These are phyloP conservation scores for Curvularia sp. DNA, from an alignment of 2,329 filamentous ascomycete species.

Conservation along the genomic window DNA sequence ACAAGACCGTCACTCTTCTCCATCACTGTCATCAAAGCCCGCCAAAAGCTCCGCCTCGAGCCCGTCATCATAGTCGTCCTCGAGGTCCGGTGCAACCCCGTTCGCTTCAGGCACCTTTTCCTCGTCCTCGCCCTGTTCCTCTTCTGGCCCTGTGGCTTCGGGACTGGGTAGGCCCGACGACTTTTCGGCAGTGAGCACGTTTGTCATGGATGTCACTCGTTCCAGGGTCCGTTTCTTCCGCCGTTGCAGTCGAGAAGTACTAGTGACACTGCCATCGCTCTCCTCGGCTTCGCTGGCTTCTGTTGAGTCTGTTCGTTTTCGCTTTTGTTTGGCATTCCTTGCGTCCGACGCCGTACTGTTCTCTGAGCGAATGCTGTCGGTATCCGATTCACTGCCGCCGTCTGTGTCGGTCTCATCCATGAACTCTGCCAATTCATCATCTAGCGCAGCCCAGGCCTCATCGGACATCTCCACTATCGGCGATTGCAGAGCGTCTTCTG, in stretches of 20 bases:
- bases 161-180: conserved; percentile 51
- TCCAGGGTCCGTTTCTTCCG: conserved; percentile 57
- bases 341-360: conserved; percentile 36
- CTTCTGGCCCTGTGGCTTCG: conserved; percentile 50
- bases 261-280: conserved; percentile 48
- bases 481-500: conserved; percentile 36
- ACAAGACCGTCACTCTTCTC: conserved; percentile 24
- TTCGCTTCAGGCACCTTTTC: conserved; percentile 49
- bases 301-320: conserved; percentile 46
- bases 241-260: conserved; percentile 54
- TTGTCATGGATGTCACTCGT: conserved; percentile 56
- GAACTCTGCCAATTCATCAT: conserved; percentile 79
- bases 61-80: conserved; percentile 62
- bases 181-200: conserved; percentile 51
- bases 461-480: conserved; percentile 35
- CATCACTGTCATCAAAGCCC: conserved; percentile 35
- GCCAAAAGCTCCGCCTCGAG: conserved; percentile 54
- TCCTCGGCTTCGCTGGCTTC: conserved; percentile 51
- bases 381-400: conserved; percentile 38
- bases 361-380: conserved; percentile 45
- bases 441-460: conserved; percentile 57
- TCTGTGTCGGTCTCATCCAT: conserved; percentile 58
- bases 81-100: conserved; percentile 51
- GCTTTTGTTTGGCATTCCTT: conserved; percentile 42
- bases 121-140: conserved; percentile 53